Evolutionary conservation across 1,284 basidiomycete genomes (phyloP).

Genomic region (Volvariella surrecta): DNA sequence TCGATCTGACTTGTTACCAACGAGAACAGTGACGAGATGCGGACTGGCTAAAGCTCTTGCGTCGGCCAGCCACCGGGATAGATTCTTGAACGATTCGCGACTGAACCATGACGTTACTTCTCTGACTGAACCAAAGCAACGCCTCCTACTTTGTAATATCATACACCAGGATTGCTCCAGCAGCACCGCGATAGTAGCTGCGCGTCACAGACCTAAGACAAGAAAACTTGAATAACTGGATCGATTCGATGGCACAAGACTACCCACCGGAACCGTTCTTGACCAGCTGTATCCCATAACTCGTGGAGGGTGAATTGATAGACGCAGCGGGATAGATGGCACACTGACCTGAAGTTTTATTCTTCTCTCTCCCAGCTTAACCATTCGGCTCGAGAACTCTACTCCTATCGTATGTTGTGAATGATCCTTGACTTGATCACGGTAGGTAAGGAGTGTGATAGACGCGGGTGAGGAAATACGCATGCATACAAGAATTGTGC

Average conservation of each 20-base stretch:
- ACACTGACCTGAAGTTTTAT: slow-evolving; percentile 84
- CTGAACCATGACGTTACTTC: slow-evolving; percentile 25
- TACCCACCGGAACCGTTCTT: slow-evolving; percentile 81
- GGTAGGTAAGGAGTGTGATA: slow-evolving; percentile 12
- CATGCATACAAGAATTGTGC: slow-evolving; percentile 87
- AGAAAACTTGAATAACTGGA: slow-evolving; percentile 3
- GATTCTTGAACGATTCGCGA: slow-evolving; percentile 73
- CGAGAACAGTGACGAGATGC: slow-evolving; percentile 84
- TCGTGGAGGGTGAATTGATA: slow-evolving; percentile 23
- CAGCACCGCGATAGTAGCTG: slow-evolving; percentile 94
- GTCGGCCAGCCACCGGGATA: slow-evolving; percentile 87
- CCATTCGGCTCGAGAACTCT: slow-evolving; percentile 86
- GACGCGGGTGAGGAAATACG: slow-evolving; percentile 5
- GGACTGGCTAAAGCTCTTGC: slow-evolving; percentile 85
- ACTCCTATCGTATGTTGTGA: slow-evolving; percentile 98
- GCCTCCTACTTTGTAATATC: slow-evolving; percentile 86
- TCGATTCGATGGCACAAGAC: slow-evolving; percentile 1
- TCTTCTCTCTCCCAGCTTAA: slow-evolving; percentile 85
- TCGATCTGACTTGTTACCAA: slow-evolving; percentile 92
- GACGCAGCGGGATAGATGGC: slow-evolving; percentile 2
- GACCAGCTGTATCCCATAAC: slow-evolving; percentile 97
- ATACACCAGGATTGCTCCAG: slow-evolving; percentile 91
- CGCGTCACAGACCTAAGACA: slow-evolving; percentile 81
- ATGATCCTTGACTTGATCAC: slow-evolving; percentile 79
- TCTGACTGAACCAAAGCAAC: slow-evolving; percentile 13